phyloP scores from a whole-genome alignment of 1,139 yeast species.

The Saccharomyces hybrid region DNA sequence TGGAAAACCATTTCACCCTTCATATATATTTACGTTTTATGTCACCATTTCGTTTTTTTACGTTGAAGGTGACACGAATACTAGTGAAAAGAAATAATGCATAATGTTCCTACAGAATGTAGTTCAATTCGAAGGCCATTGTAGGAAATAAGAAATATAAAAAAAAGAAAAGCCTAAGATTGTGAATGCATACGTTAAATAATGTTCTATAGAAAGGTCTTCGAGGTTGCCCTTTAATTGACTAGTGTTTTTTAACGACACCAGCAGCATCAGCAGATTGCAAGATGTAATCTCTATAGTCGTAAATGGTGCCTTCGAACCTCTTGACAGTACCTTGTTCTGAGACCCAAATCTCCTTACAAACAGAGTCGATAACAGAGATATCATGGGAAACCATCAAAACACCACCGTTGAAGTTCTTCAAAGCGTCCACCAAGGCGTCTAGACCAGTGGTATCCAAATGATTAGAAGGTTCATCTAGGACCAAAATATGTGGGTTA shows the following conservation, averaged over 20 bases:
- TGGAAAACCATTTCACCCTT: not conserved
- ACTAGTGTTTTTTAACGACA: slow-evolving; percentile 73
- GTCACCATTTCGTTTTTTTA: not conserved
- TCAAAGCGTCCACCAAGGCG: slow-evolving; percentile 84
- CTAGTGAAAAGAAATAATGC: not conserved
- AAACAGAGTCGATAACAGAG: slow-evolving; percentile 74
- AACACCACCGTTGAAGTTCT: slow-evolving; percentile 86
- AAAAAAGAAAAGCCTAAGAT: not conserved
- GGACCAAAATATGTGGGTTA: slow-evolving; percentile 84
- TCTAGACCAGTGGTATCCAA: slow-evolving; percentile 97
- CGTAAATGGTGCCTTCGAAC: slow-evolving; percentile 79
- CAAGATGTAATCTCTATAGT: slow-evolving; percentile 82
- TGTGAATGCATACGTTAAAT: not conserved
- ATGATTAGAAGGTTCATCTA: slow-evolving; percentile 98
- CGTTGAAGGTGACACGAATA: not conserved
- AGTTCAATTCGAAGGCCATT: not conserved
- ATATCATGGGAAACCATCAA: slow-evolving; percentile 98
- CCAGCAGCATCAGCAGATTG: slow-evolving; percentile 74
- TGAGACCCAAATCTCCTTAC: slow-evolving; percentile 92
- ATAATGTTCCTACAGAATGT: not conserved
- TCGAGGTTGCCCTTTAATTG: not conserved
- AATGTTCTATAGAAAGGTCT: not conserved
- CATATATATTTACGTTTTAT: not conserved
- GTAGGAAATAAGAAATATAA: not conserved
- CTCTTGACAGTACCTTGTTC: slow-evolving; percentile 74